Base-by-base conservation (phyloP, 371 early-diverging fungal genomes). In the Mortierella sp. region DNA sequence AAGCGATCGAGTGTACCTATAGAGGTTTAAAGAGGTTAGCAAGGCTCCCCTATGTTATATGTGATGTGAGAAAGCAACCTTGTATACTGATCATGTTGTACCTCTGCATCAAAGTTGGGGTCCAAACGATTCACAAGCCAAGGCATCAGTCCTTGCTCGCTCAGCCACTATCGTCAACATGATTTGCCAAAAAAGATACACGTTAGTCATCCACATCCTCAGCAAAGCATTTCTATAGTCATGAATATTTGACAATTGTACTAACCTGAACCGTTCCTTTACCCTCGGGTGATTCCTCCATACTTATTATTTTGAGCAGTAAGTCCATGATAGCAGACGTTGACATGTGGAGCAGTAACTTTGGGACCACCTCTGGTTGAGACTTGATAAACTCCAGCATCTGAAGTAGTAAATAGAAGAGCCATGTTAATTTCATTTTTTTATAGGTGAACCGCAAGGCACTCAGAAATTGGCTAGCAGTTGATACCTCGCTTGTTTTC, bases 271-370 rank as follows among this genome's bases (percentile, higher is more conserved):
- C 90, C 57, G 93, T 86, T 8, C 96, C 95, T 64, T 87, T 90
- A 22, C 94, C 97, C 67, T 96, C 94, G 12, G 95, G 90, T 24
- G 95, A 83, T 77, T 97, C 98, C 71, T 96, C 97, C 66, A 96
- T 84, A 70, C 95, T 95, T 66, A 97, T 94, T 18, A 98, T 86
- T 64, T 96, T 97, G 57, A 98, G 88, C 52, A 97, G 78, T 28
- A 98, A 84, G 80, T 97, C 98, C 83, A 96, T 95, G 54, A 97
- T 93, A 3, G 96, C 91, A 30, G 96, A 91, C 58, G 91, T 93
- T 28, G 92, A 93, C 75, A 98, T 87, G 84, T 98, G 97, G 47
- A 85, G 85, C 37, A 97, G 80, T 39, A 97, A 87, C 68, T 74
- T 84, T 45, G 80, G 65, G 10, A 90, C 85, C 8, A 93, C 89